Evolutionary conservation across 305 asterid species (phyloP).

Genomic region (Fraxinus latifolia): DNA sequence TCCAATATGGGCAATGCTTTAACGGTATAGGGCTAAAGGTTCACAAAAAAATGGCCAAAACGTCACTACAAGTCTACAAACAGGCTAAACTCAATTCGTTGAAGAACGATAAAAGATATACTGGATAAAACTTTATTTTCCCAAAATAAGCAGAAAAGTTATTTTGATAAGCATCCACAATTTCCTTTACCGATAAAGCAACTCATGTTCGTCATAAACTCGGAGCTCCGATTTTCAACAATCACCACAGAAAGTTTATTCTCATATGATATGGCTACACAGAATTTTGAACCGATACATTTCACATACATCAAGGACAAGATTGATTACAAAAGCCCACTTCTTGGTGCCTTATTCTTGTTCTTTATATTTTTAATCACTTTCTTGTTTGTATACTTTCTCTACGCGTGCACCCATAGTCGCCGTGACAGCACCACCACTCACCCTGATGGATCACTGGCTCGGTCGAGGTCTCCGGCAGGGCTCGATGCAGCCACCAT

Average conservation of each 20-base stretch:
- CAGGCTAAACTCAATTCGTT: conserved; percentile 4
- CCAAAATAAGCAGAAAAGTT: not conserved
- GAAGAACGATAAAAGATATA: conserved; percentile 16
- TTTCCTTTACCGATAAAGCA: conserved; percentile 16
- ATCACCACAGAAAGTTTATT: not conserved
- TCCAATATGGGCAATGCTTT: not conserved
- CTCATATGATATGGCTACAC: conserved; percentile 33
- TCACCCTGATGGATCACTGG: conserved; percentile 7
- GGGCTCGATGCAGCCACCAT: conserved; percentile 40
- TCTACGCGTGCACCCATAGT: conserved; percentile 33
- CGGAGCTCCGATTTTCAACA: not conserved
- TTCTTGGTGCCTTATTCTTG: conserved; percentile 29
- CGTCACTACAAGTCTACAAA: not conserved
- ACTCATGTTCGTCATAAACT: not conserved
- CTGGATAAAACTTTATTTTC: conserved; percentile 9
- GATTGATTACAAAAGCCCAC: conserved; percentile 26
- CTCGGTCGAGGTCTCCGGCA: not conserved
- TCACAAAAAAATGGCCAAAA: not conserved
- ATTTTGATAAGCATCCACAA: conserved; percentile 9
- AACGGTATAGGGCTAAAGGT: not conserved
- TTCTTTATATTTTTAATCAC: conserved; percentile 28
- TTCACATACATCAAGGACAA: conserved; percentile 26
- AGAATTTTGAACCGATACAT: conserved; percentile 28
- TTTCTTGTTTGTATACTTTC: conserved; percentile 28
- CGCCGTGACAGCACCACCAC: not conserved